Evolutionary conservation across 1,139 yeast genomes (phyloP).

Genomic region (Nadsonia starkeyi-henricii): DNA sequence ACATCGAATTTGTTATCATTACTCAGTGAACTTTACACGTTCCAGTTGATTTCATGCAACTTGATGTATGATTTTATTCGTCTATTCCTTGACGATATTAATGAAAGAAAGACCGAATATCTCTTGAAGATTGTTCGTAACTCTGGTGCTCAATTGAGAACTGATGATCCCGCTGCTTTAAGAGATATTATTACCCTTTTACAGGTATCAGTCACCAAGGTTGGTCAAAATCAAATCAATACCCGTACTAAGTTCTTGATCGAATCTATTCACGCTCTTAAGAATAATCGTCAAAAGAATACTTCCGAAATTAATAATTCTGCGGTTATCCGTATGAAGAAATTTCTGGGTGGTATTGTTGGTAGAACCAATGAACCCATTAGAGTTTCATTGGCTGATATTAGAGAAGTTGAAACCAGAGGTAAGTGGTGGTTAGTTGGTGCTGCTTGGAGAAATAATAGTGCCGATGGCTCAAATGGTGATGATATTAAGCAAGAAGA

Average conservation of each 20-base stretch:
- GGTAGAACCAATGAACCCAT: slow-evolving; percentile 52
- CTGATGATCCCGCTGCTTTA: slow-evolving; percentile 79
- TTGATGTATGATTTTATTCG: slow-evolving; percentile 66
- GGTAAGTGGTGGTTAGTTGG: slow-evolving; percentile 99
- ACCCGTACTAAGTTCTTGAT: slow-evolving; percentile 71
- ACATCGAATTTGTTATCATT: slow-evolving; percentile 60
- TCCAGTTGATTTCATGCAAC: slow-evolving; percentile 60
- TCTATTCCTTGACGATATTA: slow-evolving; percentile 40
- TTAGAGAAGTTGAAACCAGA: slow-evolving; percentile 53
- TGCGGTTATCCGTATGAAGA: slow-evolving; percentile 41
- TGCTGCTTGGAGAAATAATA: slow-evolving; percentile 67
- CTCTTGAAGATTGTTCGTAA: slow-evolving; percentile 56
- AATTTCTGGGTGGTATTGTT: slow-evolving; percentile 38
- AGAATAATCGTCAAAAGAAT: slow-evolving; percentile 63
- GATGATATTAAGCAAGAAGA: slow-evolving; percentile 19
- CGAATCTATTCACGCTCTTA: slow-evolving; percentile 73
- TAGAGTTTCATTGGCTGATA: slow-evolving; percentile 74
- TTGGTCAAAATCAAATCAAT: slow-evolving; percentile 28
- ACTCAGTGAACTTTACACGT: slow-evolving; percentile 61
- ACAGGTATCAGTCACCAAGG: slow-evolving; percentile 33
- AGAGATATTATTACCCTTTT: slow-evolving; percentile 59
- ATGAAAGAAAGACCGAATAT: slow-evolving; percentile 65
- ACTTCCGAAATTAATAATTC: slow-evolving; percentile 34
- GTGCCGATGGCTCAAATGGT: slow-evolving; percentile 16
- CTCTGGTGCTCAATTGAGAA: slow-evolving; percentile 73